Conservation (phyloP, 2,329 filamentous ascomycete species). For the Aspergillus sp. region DNA sequence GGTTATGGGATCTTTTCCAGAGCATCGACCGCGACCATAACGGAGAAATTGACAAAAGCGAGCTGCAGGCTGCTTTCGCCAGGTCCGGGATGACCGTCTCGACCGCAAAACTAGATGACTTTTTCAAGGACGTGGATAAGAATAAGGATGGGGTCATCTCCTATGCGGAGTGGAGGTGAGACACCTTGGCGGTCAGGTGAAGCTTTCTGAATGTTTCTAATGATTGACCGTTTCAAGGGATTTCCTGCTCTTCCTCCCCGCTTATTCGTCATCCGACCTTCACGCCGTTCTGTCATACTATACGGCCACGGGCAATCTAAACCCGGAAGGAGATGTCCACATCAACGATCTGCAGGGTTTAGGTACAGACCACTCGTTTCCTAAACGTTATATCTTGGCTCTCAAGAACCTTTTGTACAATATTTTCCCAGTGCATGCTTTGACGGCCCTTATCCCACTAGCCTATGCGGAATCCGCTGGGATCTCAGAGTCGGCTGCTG, state of each 20-base stretch:
- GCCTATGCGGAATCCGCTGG: conserved; percentile 27
- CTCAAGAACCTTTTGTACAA: conserved; percentile 32
- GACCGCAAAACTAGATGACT: conserved; percentile 69
- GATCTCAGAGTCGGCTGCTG: conserved; percentile 18
- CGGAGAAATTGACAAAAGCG: conserved; percentile 79
- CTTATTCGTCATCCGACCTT: conserved; percentile 58
- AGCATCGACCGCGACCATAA: conserved; percentile 82
- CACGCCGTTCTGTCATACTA: conserved; percentile 87
- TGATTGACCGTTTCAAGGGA: conserved; percentile 53
- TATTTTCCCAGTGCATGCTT: conserved; percentile 27
- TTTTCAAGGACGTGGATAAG: conserved; percentile 84
- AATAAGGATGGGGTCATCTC: conserved; percentile 83
- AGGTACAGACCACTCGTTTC: conserved; percentile 62
- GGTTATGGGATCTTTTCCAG: conserved; percentile 76
- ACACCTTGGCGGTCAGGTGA: conserved; percentile 13
- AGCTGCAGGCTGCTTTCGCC: conserved; percentile 74
- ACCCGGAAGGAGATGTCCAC: conserved; percentile 87
- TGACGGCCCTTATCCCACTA: conserved; percentile 27
- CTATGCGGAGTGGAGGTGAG: conserved; percentile 96
- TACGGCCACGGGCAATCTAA: conserved; percentile 80
- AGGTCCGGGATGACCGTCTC: conserved; percentile 75
- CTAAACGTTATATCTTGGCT: conserved; percentile 30
- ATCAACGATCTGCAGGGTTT: conserved; percentile 90
- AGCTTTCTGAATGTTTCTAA: conserved; percentile 5
- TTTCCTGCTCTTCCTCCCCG: conserved; percentile 84